phyloP scores from a whole-genome alignment of 2,329 filamentous ascomycete species.

The Cercospora sp. region DNA sequence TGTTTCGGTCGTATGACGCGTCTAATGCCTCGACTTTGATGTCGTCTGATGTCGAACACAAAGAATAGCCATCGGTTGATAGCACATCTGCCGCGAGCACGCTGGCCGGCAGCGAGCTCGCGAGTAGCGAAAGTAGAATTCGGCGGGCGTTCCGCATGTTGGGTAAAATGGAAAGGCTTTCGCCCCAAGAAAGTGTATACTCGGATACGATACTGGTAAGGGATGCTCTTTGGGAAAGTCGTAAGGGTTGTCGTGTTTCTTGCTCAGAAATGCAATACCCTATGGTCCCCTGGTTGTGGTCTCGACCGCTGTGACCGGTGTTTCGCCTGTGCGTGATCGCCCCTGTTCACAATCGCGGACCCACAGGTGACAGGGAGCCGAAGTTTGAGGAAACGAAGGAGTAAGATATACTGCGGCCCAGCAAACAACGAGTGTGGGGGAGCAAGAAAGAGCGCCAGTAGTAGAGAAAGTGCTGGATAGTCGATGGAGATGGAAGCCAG shows the following conservation, averaged over 20 bases:
- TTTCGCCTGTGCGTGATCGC: slow-evolving; percentile 15
- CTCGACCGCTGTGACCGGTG: slow-evolving; percentile 11
- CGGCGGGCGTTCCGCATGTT: slow-evolving; percentile 35
- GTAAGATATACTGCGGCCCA: not conserved
- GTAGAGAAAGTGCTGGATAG: slow-evolving; percentile 5
- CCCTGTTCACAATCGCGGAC: slow-evolving; percentile 15
- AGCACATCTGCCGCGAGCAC: slow-evolving; percentile 70
- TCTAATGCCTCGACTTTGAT: slow-evolving; percentile 73
- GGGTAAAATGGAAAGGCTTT: slow-evolving; percentile 20
- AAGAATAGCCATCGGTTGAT: slow-evolving; percentile 75
- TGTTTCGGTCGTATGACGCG: slow-evolving; percentile 74
- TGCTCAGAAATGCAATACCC: slow-evolving; percentile 2
- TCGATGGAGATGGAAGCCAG: not conserved
- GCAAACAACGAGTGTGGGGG: slow-evolving; percentile 7
- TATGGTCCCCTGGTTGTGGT: not conserved
- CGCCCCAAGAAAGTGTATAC: slow-evolving; percentile 10
- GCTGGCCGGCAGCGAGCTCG: slow-evolving; percentile 43
- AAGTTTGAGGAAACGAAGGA: not conserved
- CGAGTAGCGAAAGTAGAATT: slow-evolving; percentile 34
- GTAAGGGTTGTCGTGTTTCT: not conserved
- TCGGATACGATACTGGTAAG: slow-evolving; percentile 4
- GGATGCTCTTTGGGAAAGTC: not conserved
- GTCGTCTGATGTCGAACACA: slow-evolving; percentile 61
- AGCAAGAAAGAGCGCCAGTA: not conserved
- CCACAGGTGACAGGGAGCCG: slow-evolving; percentile 5